Evolutionary conservation across 371 early-diverging fungal species (phyloP), one percentile per base, ranked within the genome.

Genomic region (Apophysomyces sp.): DNA sequence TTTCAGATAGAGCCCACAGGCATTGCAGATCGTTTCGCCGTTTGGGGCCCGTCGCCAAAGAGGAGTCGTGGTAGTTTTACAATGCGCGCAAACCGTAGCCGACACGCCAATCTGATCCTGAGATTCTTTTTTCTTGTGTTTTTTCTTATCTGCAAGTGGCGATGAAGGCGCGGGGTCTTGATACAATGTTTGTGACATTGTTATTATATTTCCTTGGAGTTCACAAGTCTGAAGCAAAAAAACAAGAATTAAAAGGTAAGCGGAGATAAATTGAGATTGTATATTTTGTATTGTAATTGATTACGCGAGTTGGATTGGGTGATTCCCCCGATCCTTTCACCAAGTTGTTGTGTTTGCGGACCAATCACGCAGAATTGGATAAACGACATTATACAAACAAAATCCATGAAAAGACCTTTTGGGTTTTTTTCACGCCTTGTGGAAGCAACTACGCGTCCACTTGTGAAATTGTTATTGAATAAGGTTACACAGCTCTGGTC

Each of bases 1-100:
- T 36, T 81, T 81, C 6, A 77, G 76, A 60, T 92, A 92, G 34
- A 92, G 80, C 3, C 93, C 92, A 78, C 96, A 96, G 1, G 96
- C 96, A 77, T 96, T 96, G 67, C 97, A 96, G 58, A 95, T 86
- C 30, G 86, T 83, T 29, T 92, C 88, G 36, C 93, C 94, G 57
- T 87, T 86, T 24, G 88, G 86, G 29, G 89, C 90, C 72, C 95
- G 79, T 60, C 98, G 77, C 98, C 98, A 98, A 12, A 95, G 77
- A 0, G 97, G 96, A 0, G 98, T 97, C 3, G 84, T 83, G 2
- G 89, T 92, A 1, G 94, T 93, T 0, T 84, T 81, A 76, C 97
- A 97, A 73, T 96, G 94, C 21, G 87, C 76, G 75, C 97, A 97
- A 15, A 21, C 24, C 21, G 49, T 44, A 6, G 49, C 49, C 49